These are phyloP conservation scores for Fraxinus paxiana DNA, from an alignment of 305 asterid species.

Conservation along the genomic window DNA sequence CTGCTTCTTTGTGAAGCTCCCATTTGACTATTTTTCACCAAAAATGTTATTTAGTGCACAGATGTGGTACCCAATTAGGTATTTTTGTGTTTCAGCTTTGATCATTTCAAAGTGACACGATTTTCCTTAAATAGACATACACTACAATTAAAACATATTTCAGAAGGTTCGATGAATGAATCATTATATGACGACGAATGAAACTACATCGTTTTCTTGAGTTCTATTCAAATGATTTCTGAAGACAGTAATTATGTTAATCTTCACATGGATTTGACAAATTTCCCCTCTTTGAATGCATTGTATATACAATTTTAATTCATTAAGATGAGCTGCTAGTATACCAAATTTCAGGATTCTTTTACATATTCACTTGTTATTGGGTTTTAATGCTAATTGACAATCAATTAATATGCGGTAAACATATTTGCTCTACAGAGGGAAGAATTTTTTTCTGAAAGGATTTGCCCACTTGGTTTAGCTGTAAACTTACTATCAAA, in stretches of 20 bases:
- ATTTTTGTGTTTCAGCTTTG: neutral
- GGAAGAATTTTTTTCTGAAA: neutral
- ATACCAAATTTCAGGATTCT: neutral
- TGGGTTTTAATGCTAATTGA: neutral
- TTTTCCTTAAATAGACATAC: neutral
- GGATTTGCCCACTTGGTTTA: neutral
- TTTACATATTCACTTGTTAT: neutral
- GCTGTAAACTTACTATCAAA: slow-evolving; percentile 8
- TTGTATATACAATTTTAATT: neutral
- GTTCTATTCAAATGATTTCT: neutral
- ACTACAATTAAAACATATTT: neutral
- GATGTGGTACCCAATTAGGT: neutral
- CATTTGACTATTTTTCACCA: neutral
- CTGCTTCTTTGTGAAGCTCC: neutral
- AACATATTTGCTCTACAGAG: neutral
- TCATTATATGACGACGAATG: neutral
- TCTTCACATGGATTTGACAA: neutral
- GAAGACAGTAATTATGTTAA: neutral
- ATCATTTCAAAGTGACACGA: neutral
- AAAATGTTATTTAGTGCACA: neutral
- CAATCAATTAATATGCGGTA: neutral
- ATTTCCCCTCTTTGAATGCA: neutral
- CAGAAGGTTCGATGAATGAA: neutral
- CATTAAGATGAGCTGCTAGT: neutral
- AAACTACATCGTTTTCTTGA: neutral